A percentile compares a stretch with the other conserved stretches of the same genome.
phyloP scores from a whole-genome alignment of 805 yeast species.

The Dipodascus geniculatus region DNA sequence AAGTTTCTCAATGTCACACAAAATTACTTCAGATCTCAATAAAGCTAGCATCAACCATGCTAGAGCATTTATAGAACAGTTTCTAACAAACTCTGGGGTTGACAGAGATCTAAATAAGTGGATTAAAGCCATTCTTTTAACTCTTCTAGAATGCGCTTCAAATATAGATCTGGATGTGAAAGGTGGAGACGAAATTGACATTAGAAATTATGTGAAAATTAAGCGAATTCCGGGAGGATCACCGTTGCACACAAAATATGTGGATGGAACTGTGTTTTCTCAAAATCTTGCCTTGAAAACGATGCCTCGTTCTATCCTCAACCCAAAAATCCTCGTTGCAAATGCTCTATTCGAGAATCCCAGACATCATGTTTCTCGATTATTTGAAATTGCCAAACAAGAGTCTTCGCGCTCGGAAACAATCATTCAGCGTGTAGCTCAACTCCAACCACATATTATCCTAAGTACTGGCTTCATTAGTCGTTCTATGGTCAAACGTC shows the following conservation, averaged over 20 bases:
- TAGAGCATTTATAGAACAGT: conserved; percentile 20
- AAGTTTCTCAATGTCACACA: conserved; percentile 9
- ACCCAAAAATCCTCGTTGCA: conserved; percentile 70
- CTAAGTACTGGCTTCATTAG: conserved; percentile 71
- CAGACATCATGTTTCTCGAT: conserved; percentile 66
- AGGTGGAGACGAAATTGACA: conserved; percentile 66
- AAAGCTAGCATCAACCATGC: conserved; percentile 23
- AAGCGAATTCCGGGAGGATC: conserved; percentile 74
- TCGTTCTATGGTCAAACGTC: conserved; percentile 63
- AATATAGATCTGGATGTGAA: conserved; percentile 46
- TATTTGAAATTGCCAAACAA: conserved; percentile 76
- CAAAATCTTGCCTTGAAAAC: conserved; percentile 66
- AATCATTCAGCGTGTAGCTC: conserved; percentile 63
- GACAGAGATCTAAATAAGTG: conserved; percentile 35
- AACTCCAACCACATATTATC: conserved; percentile 67
- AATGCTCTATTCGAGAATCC: conserved; percentile 85
- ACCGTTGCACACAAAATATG: conserved; percentile 43
- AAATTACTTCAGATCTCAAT: conserved; percentile 18
- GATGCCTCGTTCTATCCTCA: conserved; percentile 54
- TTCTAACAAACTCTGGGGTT: conserved; percentile 26
- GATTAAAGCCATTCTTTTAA: conserved; percentile 39
- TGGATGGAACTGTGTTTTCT: conserved; percentile 78
- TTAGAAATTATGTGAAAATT: conserved; percentile 78
- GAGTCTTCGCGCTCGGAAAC: conserved; percentile 77
- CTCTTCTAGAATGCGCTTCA: conserved; percentile 44